These are phyloP conservation scores for Coleophoma crateriformis DNA, from an alignment of 2,329 filamentous ascomycete species.

Conservation along the genomic window DNA sequence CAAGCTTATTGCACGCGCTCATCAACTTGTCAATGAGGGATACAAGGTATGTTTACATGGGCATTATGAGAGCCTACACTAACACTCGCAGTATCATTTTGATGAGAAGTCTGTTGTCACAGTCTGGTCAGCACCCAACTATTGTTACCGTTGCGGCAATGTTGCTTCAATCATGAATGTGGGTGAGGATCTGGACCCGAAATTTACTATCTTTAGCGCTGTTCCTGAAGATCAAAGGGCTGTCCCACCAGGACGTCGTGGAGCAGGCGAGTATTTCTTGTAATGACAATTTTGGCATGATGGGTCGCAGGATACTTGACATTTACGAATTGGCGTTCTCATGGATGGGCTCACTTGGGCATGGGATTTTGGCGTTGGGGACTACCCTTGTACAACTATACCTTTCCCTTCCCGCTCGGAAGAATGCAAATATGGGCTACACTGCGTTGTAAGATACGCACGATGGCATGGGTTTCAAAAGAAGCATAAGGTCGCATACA, in stretches of 20 bases:
- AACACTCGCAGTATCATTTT: conserved; percentile 71
- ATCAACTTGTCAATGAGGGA: conserved; percentile 72
- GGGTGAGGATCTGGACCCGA: conserved; percentile 76
- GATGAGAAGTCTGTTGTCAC: conserved; percentile 88
- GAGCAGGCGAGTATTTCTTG: conserved; percentile 67
- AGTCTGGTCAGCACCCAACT: conserved; percentile 51
- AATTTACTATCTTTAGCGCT: conserved; percentile 87
- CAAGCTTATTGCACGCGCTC: conserved; percentile 65
- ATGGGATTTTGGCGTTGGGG: not conserved
- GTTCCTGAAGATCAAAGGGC: conserved; percentile 83
- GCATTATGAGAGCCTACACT: conserved; percentile 14
- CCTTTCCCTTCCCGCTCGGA: not conserved
- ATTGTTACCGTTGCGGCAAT: conserved; percentile 42
- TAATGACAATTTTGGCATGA: conserved; percentile 8
- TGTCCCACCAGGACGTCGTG: conserved; percentile 65
- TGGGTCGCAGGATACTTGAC: not conserved
- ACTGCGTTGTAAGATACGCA: too few species aligned
- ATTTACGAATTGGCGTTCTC: not conserved
- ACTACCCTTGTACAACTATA: conserved; percentile 2
- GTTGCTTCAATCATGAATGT: conserved; percentile 83
- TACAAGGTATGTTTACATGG: conserved; percentile 50
- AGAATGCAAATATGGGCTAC: too few species aligned
- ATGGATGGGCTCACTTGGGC: not conserved
- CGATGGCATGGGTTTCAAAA: too few species aligned
- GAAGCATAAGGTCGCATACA: too few species aligned